Evolutionary conservation across 768 basidiomycete genomes (phyloP).

Genomic region (Gymnopilus dilepis): DNA sequence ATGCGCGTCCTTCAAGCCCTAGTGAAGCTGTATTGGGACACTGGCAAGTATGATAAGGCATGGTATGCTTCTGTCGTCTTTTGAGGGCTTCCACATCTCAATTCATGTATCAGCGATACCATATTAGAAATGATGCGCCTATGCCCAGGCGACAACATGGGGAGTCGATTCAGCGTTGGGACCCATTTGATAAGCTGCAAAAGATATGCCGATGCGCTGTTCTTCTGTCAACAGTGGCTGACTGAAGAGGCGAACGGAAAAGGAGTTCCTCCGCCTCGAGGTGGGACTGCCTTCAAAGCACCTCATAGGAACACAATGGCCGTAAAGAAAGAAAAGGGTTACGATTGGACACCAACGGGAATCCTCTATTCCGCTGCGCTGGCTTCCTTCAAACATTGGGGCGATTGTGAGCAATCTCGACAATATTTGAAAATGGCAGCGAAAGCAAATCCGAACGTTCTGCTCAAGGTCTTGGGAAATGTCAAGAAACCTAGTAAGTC

Average conservation of each 20-base stretch:
- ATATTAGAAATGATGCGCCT: conserved; percentile 49
- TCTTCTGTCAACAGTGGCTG: conserved; percentile 42
- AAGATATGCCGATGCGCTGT: conserved; percentile 44
- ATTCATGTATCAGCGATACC: conserved; percentile 34
- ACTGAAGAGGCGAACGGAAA: conserved; percentile 9
- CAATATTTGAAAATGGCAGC: conserved; percentile 46
- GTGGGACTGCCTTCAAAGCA: conserved; percentile 34
- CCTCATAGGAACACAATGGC: conserved; percentile 30
- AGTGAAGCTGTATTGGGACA: conserved; percentile 40
- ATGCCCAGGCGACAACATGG: conserved; percentile 48
- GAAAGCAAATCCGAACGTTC: conserved; percentile 37
- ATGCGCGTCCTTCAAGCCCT: conserved; percentile 49
- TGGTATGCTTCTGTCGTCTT: conserved; percentile 33
- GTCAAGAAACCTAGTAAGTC: conserved; percentile 41
- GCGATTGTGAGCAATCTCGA: conserved; percentile 42
- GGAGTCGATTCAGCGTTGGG: conserved; percentile 42
- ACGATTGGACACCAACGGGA: conserved; percentile 7
- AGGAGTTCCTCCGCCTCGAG: conserved; percentile 22
- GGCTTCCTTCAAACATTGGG: conserved; percentile 47
- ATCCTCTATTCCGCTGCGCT: conserved; percentile 46
- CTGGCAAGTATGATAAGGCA: conserved; percentile 31
- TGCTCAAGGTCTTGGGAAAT: conserved; percentile 45
- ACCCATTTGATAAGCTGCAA: conserved; percentile 40
- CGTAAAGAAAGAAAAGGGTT: conserved; percentile 21
- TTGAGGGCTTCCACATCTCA: conserved; percentile 19